Conservation (phyloP, 768 basidiomycete genomes). For the Galerina marginata region DNA sequence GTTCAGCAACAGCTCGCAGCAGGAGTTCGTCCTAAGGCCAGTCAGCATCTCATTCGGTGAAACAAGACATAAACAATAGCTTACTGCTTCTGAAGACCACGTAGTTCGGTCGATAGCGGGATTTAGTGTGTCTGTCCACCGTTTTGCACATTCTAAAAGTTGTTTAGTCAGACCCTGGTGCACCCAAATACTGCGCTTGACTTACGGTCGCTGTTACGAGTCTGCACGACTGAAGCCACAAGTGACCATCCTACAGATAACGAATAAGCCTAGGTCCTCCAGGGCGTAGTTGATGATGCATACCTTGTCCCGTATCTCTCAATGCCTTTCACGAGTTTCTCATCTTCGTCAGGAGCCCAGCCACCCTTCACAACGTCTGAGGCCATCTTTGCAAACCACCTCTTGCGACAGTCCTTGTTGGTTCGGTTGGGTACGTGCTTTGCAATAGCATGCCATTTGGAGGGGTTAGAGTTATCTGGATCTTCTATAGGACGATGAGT, state of each 20-base stretch:
- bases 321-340: slow-evolving; percentile 59
- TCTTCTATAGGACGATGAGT: slow-evolving; percentile 49
- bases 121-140: slow-evolving; percentile 66
- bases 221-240: slow-evolving; percentile 61
- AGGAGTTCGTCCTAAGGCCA: slow-evolving; percentile 52
- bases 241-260: slow-evolving; percentile 54
- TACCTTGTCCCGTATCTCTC: slow-evolving; percentile 62
- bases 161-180: slow-evolving; percentile 19
- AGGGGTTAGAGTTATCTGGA: slow-evolving; percentile 58
- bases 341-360: slow-evolving; percentile 66
- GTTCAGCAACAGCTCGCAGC: slow-evolving; percentile 57
- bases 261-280: neutral
- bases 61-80: slow-evolving; percentile 17
- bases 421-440: slow-evolving; percentile 65
- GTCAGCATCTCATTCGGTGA: slow-evolving; percentile 7
- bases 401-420: slow-evolving; percentile 68
- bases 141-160: slow-evolving; percentile 59
- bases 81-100: slow-evolving; percentile 61
- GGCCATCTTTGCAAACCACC: slow-evolving; percentile 70
- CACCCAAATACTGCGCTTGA: slow-evolving; percentile 12
- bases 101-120: slow-evolving; percentile 64
- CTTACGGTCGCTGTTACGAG: slow-evolving; percentile 65
- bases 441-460: slow-evolving; percentile 69
- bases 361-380: slow-evolving; percentile 66
- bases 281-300: slow-evolving; percentile 14